phyloP scores from a whole-genome alignment of 202 grass and related monocot genomes.

The Alloteropsis angusta region DNA sequence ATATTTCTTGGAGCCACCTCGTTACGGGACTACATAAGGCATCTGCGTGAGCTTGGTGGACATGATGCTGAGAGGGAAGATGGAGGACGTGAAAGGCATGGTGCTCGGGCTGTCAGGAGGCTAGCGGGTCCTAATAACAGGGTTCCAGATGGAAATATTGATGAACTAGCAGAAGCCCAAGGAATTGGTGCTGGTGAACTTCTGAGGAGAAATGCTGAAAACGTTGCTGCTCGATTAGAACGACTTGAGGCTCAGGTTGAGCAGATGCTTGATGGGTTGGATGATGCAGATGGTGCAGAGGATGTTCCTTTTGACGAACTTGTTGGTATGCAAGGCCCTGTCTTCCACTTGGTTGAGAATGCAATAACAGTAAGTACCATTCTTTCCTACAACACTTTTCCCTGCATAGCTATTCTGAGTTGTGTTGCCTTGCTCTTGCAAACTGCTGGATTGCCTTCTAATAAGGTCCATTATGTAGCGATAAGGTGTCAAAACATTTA shows the following conservation, averaged over 20 bases:
- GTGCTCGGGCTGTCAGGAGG: constrained; percentile 88
- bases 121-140: constrained; percentile 69
- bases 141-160: constrained; percentile 54
- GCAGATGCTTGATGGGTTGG: constrained; percentile 96
- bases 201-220: constrained; percentile 95
- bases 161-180: constrained; percentile 75
- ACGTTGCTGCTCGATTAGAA: constrained; percentile 91
- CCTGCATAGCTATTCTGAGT: background rate
- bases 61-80: constrained; percentile 87
- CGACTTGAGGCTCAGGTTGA: constrained; percentile 97
- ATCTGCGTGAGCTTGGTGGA: constrained; percentile 81
- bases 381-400: background rate
- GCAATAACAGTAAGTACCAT: constrained; percentile 76
- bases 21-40: constrained; percentile 94
- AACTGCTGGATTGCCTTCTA: background rate
- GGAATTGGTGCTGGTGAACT: constrained; percentile 71
- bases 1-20: constrained; percentile 99
- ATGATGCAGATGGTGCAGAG: constrained; percentile 97
- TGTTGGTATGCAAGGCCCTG: constrained; percentile 96
- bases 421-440: background rate
- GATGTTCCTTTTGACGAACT: constrained; percentile 99
- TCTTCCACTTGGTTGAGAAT: constrained; percentile 98
- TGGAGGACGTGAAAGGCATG: constrained; percentile 72
- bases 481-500: background rate
- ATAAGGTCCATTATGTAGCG: background rate